phyloP scores from a whole-genome alignment of 2,329 filamentous ascomycete genomes.

The Aspergillus glaucus region DNA sequence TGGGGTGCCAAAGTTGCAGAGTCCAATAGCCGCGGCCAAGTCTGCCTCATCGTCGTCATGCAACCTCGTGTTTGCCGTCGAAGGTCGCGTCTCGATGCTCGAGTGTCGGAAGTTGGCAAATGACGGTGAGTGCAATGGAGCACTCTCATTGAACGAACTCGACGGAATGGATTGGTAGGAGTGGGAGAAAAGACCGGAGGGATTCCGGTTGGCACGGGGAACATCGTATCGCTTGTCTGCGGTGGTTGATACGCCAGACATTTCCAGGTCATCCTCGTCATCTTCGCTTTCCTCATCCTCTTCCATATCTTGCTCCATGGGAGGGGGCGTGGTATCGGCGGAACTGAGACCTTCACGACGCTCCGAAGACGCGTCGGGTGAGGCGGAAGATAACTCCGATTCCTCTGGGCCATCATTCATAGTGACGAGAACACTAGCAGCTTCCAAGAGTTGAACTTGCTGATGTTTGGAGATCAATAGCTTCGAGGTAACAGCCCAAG shows the following conservation, averaged over 20 bases:
- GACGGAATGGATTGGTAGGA: conserved; percentile 71
- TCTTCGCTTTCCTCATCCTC: conserved; percentile 45
- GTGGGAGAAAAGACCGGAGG: conserved; percentile 54
- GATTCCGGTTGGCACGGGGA: conserved; percentile 12
- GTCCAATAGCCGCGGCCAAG: conserved; percentile 80
- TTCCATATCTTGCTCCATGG: conserved; percentile 54
- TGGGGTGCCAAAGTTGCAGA: conserved; percentile 82
- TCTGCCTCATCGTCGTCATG: conserved; percentile 79
- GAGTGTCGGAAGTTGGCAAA: conserved; percentile 60
- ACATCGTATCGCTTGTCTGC: conserved; percentile 53
- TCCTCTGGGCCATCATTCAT: conserved; percentile 71
- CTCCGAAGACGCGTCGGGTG: conserved; percentile 77
- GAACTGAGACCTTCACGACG: conserved; percentile 69
- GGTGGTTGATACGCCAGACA: conserved; percentile 46
- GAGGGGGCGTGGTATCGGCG: conserved; percentile 85
- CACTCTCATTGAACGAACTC: conserved; percentile 50
- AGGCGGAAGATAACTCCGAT: conserved; percentile 76
- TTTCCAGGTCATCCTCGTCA: conserved; percentile 28
- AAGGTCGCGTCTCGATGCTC: conserved; percentile 69
- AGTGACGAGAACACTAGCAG: conserved; percentile 86
- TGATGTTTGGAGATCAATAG: conserved; percentile 98
- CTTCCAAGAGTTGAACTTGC: conserved; percentile 94
- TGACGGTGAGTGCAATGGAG: conserved; percentile 43
- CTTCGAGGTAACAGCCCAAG: conserved; percentile 96
- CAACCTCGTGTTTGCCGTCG: conserved; percentile 68